Evolutionary conservation across 805 yeast species (phyloP).

Genomic region (Nematodospora valgi): DNA sequence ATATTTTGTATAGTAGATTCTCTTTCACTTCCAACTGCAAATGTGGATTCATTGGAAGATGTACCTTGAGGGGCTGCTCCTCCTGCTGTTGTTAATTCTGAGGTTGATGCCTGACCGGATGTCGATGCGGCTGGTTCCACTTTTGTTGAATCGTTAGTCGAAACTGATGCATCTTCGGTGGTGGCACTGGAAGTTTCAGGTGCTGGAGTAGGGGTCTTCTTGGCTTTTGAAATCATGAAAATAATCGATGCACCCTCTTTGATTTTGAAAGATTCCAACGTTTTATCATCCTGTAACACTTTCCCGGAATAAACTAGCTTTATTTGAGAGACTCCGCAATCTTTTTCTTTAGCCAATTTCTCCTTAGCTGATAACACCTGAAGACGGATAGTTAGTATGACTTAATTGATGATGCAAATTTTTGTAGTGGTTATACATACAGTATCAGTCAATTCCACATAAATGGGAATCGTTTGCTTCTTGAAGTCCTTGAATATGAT

Average conservation of each 20-base stretch:
- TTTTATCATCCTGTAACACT: constrained; percentile 79
- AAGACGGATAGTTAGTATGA: constrained; percentile 10
- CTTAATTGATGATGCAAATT: not conserved
- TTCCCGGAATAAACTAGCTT: constrained; percentile 92
- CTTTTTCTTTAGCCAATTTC: constrained; percentile 63
- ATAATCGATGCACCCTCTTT: constrained; percentile 87
- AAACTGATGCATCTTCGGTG: constrained; percentile 15
- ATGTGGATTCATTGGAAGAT: constrained; percentile 31
- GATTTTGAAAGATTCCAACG: constrained; percentile 67
- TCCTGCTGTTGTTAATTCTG: constrained; percentile 18
- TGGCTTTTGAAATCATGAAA: constrained; percentile 71
- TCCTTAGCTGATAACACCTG: constrained; percentile 67
- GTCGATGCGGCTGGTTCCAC: constrained; percentile 10
- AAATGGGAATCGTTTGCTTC: constrained; percentile 81
- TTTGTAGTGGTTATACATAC: constrained; percentile 38
- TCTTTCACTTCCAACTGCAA: constrained; percentile 75
- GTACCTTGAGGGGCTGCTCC: constrained; percentile 10
- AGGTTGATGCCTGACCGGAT: constrained; percentile 11
- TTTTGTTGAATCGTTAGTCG: constrained; percentile 15
- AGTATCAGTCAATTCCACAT: constrained; percentile 64
- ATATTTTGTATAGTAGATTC: constrained; percentile 77
- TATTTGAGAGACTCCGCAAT: constrained; percentile 68
- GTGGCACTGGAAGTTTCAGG: constrained; percentile 25
- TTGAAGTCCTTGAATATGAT: constrained; percentile 87
- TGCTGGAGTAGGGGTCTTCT: constrained; percentile 22